Percentiles rank a stretch among this genome's conserved stretches.
These are phyloP conservation scores for Pythium brachiatum DNA, from an alignment of 352 stramenopile species.

Conservation along the genomic window DNA sequence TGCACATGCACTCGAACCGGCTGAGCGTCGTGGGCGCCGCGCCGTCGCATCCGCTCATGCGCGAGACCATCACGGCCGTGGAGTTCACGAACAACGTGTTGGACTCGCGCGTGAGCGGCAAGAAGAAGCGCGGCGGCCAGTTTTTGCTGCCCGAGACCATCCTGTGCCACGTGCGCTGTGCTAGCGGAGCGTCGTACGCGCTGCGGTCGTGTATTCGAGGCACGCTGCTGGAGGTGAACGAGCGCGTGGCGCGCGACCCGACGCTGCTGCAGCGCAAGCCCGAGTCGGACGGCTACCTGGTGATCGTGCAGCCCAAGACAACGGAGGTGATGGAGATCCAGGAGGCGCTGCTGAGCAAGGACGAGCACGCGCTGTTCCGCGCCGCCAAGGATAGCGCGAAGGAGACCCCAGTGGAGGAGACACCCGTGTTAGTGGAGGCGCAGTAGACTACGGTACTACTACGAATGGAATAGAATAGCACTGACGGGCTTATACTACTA, in stretches of 20 bases:
- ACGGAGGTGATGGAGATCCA: conserved; percentile 79
- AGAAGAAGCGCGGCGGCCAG: conserved; percentile 86
- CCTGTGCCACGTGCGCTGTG: conserved; percentile 63
- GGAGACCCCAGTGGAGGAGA: not conserved
- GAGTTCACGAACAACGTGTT: conserved; percentile 66
- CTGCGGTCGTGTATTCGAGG: conserved; percentile 81
- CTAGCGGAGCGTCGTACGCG: conserved; percentile 54
- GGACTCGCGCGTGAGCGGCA: conserved; percentile 72
- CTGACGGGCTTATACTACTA: not conserved
- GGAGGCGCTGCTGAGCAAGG: conserved; percentile 72
- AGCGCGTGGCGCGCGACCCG: conserved; percentile 52
- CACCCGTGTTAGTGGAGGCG: too few relatives aligned
- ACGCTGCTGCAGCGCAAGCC: conserved; percentile 62
- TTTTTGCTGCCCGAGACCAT: conserved; percentile 70
- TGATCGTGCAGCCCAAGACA: conserved; percentile 83
- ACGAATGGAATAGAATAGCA: conserved; percentile 1
- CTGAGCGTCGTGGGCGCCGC: conserved; percentile 80
- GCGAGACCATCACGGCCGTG: conserved; percentile 51
- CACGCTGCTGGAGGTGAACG: conserved; percentile 78
- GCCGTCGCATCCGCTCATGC: conserved; percentile 62
- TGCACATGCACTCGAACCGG: conserved; percentile 89
- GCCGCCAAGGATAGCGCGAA: too few relatives aligned
- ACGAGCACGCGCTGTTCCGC: conserved; percentile 76
- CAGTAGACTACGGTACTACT: not conserved
- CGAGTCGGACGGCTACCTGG: conserved; percentile 72